Percentiles rank a stretch among this genome's conserved stretches.
phyloP scores from a whole-genome alignment of 352 stramenopile species.

The Globisporangium perplexum region DNA sequence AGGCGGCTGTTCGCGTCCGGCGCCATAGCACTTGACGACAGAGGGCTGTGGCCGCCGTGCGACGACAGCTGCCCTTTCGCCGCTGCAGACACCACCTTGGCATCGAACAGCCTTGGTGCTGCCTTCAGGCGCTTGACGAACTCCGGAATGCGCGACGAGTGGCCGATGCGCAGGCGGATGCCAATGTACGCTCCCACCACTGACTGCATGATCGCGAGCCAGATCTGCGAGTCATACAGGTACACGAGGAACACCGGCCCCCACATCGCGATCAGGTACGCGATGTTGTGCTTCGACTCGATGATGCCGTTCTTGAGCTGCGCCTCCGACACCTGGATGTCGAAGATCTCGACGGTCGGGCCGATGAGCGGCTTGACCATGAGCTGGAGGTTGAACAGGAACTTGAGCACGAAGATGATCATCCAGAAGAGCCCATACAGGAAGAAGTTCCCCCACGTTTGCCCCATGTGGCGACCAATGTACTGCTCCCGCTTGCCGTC shows the following conservation, averaged over 20 bases:
- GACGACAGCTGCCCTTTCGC: constrained; percentile 62
- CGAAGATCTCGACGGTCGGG: constrained; percentile 94
- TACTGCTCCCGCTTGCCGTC: constrained; percentile 75
- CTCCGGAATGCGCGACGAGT: constrained; percentile 72
- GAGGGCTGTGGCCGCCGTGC: constrained; percentile 33
- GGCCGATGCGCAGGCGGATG: constrained; percentile 74
- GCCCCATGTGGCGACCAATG: constrained; percentile 74
- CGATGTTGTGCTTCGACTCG: constrained; percentile 75
- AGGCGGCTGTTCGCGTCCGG: constrained; percentile 75
- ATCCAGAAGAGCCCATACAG: constrained; percentile 74
- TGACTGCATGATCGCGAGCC: constrained; percentile 78
- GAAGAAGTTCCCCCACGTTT: constrained; percentile 60
- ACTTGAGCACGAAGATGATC: constrained; percentile 90
- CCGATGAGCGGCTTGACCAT: constrained; percentile 96
- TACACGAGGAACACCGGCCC: constrained; percentile 77
- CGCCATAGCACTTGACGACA: constrained; percentile 45
- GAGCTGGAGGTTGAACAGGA: constrained; percentile 96
- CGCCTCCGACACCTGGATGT: constrained; percentile 41
- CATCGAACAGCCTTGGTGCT: constrained; percentile 66
- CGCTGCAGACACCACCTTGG: constrained; percentile 69
- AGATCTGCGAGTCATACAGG: constrained; percentile 86
- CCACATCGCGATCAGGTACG: constrained; percentile 78
- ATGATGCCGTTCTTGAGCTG: constrained; percentile 52
- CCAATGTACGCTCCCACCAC: constrained; percentile 72
- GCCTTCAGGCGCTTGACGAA: constrained; percentile 62